These are phyloP conservation scores for Diplodia mutila DNA, from an alignment of 2,329 filamentous ascomycete species.

Conservation along the genomic window DNA sequence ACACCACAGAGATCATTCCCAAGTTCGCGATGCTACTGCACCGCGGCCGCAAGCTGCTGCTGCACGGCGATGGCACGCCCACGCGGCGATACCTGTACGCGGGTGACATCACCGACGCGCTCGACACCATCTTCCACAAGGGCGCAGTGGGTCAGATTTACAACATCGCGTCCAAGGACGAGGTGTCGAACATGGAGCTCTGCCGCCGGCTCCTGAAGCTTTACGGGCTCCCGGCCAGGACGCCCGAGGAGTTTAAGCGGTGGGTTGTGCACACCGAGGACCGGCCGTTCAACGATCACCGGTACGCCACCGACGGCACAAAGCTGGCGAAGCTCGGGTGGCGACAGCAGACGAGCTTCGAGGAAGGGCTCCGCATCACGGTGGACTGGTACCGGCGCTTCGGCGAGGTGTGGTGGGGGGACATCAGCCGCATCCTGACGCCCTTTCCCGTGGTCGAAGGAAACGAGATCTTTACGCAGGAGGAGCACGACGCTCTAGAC, in stretches of 20 bases:
- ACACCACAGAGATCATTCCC: slow-evolving; percentile 72
- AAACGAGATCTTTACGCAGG: slow-evolving; percentile 46
- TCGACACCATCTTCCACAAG: slow-evolving; percentile 82
- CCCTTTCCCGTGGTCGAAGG: slow-evolving; percentile 45
- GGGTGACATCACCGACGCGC: slow-evolving; percentile 77
- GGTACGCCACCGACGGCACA: slow-evolving; percentile 45
- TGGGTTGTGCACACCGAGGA: slow-evolving; percentile 78
- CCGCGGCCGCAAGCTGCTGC: slow-evolving; percentile 66
- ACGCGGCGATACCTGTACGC: slow-evolving; percentile 78
- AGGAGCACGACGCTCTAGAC: slow-evolving; percentile 43
- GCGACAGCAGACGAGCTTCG: slow-evolving; percentile 41
- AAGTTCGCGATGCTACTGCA: slow-evolving; percentile 77
- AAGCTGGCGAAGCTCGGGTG: slow-evolving; percentile 44
- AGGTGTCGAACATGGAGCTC: slow-evolving; percentile 74
- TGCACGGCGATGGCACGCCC: slow-evolving; percentile 77
- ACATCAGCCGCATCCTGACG: slow-evolving; percentile 44
- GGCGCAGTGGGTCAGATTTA: slow-evolving; percentile 76
- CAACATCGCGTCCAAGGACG: slow-evolving; percentile 79
- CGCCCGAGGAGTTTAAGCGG: slow-evolving; percentile 56
- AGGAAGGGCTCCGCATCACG: slow-evolving; percentile 41
- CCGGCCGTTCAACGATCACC: slow-evolving; percentile 62
- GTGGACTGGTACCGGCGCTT: slow-evolving; percentile 46
- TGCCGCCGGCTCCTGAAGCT: slow-evolving; percentile 67
- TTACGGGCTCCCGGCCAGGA: slow-evolving; percentile 55
- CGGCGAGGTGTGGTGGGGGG: slow-evolving; percentile 48